Conservation (phyloP, 371 early-diverging fungal genomes). For the Rhizomucor miehei region DNA sequence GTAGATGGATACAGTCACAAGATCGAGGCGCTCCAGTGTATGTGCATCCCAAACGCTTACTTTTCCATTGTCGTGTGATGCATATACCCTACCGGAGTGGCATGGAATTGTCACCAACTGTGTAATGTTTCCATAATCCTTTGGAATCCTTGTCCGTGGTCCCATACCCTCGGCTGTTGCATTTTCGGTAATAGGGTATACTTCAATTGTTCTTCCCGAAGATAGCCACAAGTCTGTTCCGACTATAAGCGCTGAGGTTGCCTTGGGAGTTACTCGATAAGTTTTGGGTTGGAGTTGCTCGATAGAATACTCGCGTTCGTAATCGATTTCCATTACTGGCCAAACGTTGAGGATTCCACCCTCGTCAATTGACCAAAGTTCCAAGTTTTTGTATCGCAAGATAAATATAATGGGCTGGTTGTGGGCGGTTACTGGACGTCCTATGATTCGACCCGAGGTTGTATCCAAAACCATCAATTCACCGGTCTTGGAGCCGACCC, state of each 20-base stretch:
- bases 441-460: slow-evolving; percentile 38
- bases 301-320: background rate
- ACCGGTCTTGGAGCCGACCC: slow-evolving; percentile 66
- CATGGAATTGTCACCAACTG: slow-evolving; percentile 53
- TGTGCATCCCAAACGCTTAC: slow-evolving; percentile 70
- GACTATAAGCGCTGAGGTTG: slow-evolving; percentile 41
- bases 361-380: slow-evolving; percentile 79
- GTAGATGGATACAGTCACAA: slow-evolving; percentile 63
- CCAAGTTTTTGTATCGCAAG: slow-evolving; percentile 46
- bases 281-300: background rate
- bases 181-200: slow-evolving; percentile 12
- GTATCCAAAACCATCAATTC: slow-evolving; percentile 60
- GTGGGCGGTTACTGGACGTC: slow-evolving; percentile 55
- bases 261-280: slow-evolving; percentile 9
- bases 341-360: slow-evolving; percentile 69
- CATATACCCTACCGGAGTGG: slow-evolving; percentile 50
- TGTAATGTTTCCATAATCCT: slow-evolving; percentile 60
- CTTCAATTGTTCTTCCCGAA: slow-evolving; percentile 12
- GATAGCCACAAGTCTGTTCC: slow-evolving; percentile 56
- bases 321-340: slow-evolving; percentile 41
- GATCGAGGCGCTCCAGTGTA: slow-evolving; percentile 39
- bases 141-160: slow-evolving; percentile 30
- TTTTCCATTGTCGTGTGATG: slow-evolving; percentile 82
- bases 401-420: slow-evolving; percentile 61
- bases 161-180: slow-evolving; percentile 28